Conservation (phyloP, 1,284 basidiomycete genomes). For the Ustilago nuda region DNA sequence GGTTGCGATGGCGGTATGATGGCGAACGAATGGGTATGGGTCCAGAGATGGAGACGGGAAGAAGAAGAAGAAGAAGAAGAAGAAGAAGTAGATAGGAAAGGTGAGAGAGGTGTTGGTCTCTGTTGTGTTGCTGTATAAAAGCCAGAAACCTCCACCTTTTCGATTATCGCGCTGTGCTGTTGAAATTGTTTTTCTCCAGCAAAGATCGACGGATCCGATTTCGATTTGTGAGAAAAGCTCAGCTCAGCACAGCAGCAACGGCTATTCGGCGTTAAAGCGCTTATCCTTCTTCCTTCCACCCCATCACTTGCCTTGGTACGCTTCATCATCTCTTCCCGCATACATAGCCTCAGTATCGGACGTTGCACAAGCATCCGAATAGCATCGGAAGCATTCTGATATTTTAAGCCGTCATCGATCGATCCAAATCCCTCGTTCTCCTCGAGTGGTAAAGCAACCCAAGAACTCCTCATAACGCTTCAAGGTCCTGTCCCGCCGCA, state of each 20-base stretch:
- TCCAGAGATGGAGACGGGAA: background rate
- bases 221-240: slow-evolving; percentile 13
- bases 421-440: background rate
- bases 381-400: background rate
- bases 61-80: background rate
- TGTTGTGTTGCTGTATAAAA: background rate
- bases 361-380: background rate
- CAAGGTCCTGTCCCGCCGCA: background rate
- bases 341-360: background rate
- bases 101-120: slow-evolving; percentile 22
- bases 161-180: slow-evolving; percentile 16
- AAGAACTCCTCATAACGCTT: background rate
- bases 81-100: background rate
- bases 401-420: background rate
- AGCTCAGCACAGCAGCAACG: slow-evolving; percentile 9
- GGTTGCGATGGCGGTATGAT: background rate
- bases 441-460: background rate
- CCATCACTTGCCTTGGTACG: background rate
- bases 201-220: slow-evolving; percentile 39
- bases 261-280: slow-evolving; percentile 21
- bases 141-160: slow-evolving; percentile 28
- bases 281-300: background rate
- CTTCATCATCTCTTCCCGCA: background rate
- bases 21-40: too few relatives aligned
- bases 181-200: background rate